Evolutionary conservation across 805 yeast species (phyloP).

Genomic region (Saccharomycopsis sp.): DNA sequence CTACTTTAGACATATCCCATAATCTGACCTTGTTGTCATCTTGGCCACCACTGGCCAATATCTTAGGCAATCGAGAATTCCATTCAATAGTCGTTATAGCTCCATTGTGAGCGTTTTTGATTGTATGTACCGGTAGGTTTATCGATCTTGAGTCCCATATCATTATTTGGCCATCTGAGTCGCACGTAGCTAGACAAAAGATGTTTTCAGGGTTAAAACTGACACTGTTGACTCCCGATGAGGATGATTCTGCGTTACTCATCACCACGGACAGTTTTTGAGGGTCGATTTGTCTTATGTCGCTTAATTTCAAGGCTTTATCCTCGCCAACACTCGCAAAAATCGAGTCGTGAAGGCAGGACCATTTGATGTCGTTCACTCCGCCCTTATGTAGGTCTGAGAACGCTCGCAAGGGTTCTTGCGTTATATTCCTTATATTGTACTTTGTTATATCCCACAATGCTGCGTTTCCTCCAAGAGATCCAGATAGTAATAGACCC

Average conservation of each 20-base stretch:
- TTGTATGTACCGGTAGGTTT: conserved; percentile 26
- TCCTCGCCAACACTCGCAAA: conserved; percentile 67
- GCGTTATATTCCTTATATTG: conserved; percentile 25
- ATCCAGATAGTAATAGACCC: conserved; percentile 54
- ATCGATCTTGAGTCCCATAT: conserved; percentile 62
- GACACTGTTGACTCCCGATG: conserved; percentile 46
- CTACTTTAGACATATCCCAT: conserved; percentile 42
- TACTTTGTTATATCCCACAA: conserved; percentile 59
- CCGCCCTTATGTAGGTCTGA: conserved; percentile 38
- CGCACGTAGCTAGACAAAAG: conserved; percentile 61
- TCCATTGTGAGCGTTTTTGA: conserved; percentile 39
- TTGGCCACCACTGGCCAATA: conserved; percentile 62
- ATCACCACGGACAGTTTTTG: neutral
- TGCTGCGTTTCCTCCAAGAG: conserved; percentile 56
- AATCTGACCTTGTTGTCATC: conserved; percentile 56
- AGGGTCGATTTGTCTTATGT: conserved; percentile 35
- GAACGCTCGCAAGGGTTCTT: conserved; percentile 22
- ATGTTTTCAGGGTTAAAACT: conserved; percentile 53
- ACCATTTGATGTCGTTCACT: conserved; percentile 69
- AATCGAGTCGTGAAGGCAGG: conserved; percentile 50
- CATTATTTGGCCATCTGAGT: conserved; percentile 45
- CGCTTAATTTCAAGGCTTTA: conserved; percentile 43
- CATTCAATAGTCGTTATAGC: conserved; percentile 63
- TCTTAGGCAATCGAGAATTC: conserved; percentile 50
- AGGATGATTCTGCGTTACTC: conserved; percentile 7